Conservation (phyloP, 2,329 filamentous ascomycete genomes). For the Colletotrichum sp. region DNA sequence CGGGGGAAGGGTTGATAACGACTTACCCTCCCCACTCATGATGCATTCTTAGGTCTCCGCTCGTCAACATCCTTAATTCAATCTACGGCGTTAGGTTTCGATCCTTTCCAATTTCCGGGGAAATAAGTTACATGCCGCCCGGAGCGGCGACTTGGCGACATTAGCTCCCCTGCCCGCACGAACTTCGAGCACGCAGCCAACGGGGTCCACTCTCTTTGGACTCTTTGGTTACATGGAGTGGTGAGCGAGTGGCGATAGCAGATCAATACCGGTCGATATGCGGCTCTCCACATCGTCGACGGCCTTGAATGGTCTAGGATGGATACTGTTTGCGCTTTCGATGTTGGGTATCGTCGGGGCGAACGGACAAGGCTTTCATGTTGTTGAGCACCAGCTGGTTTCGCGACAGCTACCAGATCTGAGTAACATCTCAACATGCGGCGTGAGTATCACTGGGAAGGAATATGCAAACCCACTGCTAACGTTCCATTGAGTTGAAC, state of each 20-base stretch:
- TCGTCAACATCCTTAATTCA: not conserved
- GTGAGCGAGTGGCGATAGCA: not conserved
- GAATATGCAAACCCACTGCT: not conserved
- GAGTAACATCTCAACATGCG: constrained; percentile 10
- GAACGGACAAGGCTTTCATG: not conserved
- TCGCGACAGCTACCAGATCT: constrained; percentile 10
- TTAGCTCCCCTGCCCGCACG: not conserved
- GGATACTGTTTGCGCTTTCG: not conserved
- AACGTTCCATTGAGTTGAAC: not conserved
- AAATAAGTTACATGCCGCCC: not conserved
- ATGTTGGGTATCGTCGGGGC: not conserved
- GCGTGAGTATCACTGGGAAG: not conserved
- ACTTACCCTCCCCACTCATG: not conserved
- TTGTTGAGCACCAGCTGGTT: not conserved
- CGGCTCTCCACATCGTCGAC: not conserved
- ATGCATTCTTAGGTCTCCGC: not conserved
- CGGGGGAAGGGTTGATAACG: constrained; percentile 2
- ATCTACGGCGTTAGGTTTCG: not conserved
- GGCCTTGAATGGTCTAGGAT: not conserved
- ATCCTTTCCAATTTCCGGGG: not conserved
- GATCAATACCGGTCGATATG: not conserved
- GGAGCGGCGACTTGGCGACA: not conserved
- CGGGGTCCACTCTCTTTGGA: not conserved
- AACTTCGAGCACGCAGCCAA: not conserved
- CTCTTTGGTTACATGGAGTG: not conserved